Percentiles rank a stretch among this genome's conserved stretches.
Conservation (phyloP, 768 basidiomycete species). For the Suillus subalutaceus region DNA sequence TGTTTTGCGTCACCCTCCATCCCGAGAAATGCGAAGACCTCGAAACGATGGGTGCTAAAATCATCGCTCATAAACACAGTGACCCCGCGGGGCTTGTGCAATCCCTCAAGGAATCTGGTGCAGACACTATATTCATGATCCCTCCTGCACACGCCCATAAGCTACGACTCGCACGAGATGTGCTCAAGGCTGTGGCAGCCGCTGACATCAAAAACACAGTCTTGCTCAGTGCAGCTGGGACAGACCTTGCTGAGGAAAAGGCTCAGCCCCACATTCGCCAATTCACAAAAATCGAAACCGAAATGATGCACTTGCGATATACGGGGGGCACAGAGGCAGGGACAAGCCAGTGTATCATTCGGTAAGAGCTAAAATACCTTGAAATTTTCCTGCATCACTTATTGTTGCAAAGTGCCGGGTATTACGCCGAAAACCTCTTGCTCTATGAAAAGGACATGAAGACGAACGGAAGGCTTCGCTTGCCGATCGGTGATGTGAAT, state of each 20-base stretch:
- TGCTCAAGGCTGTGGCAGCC: neutral
- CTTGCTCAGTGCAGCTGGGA: conserved; percentile 7
- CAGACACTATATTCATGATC: conserved; percentile 12
- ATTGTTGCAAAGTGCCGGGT: conserved; percentile 24
- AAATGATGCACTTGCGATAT: conserved; percentile 29
- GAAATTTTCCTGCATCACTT: neutral
- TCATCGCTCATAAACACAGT: neutral
- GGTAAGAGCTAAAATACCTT: conserved; percentile 11
- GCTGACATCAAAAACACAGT: conserved; percentile 10
- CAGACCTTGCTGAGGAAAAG: conserved; percentile 33
- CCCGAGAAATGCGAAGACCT: conserved; percentile 4
- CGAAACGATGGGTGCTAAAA: neutral
- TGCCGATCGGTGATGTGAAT: conserved; percentile 29
- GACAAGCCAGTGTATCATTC: conserved; percentile 31
- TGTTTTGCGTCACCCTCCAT: neutral
- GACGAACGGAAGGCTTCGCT: conserved; percentile 26
- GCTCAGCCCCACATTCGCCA: conserved; percentile 35
- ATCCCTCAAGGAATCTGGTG: conserved; percentile 4
- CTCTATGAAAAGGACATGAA: conserved; percentile 32
- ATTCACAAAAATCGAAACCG: conserved; percentile 34
- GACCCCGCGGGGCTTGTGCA: neutral
- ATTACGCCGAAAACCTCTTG: conserved; percentile 34
- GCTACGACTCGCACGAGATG: neutral
- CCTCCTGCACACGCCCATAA: conserved; percentile 11
- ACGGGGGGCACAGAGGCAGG: conserved; percentile 27